Base-by-base conservation (phyloP, 805 yeast species). In the Saccharomycopsis oosterbeekiorum region DNA sequence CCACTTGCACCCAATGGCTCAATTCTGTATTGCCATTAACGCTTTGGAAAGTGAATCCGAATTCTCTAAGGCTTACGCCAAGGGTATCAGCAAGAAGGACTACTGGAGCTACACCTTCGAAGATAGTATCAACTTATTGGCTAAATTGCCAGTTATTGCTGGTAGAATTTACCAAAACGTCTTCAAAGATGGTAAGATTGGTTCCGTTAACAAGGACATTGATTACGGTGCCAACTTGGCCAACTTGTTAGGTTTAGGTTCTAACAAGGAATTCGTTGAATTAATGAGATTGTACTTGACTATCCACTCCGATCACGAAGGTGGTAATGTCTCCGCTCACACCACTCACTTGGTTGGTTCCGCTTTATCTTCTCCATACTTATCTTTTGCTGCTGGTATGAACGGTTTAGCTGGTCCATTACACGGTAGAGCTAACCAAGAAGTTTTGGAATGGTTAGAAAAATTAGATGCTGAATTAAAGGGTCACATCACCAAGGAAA, bases 381-480 rank as follows among this genome's bases (percentile, higher is more conserved):
- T 88, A 65, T 85, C 92, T 50, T 78, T 84, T 63, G 85, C 94
- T 61, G 92, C 94, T 57, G 94, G 94, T 75, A 73, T 87, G 74
- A 84, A 86, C 76, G 94, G 94, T 74, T 79, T 87, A 67, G 94
- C 94, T 62, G 94, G 94, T 74, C 94, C 94, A 66, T 80, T 87
- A 70, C 94, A 87, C 74, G 94, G 94, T 65, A 85, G 89, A 76
- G 94, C 94, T 61, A 85, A 85, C 80, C 94, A 88, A 79, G 94
- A 87, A 78, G 94, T 87, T 53, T 79, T 88, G 68, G 89, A 85
- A 79, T 88, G 90, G 89, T 77, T 88, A 71, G 78, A 84, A 71
- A 83, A 83, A 73, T 80, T 88, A 79, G 78, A 81, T 75, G 76
- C 76, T 65, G 79, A 75, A 63, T 78, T 77, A 43, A 75, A 79